Base-by-base conservation (phyloP, 495 filamentous ascomycete genomes). In the Trichoderma virens region DNA sequence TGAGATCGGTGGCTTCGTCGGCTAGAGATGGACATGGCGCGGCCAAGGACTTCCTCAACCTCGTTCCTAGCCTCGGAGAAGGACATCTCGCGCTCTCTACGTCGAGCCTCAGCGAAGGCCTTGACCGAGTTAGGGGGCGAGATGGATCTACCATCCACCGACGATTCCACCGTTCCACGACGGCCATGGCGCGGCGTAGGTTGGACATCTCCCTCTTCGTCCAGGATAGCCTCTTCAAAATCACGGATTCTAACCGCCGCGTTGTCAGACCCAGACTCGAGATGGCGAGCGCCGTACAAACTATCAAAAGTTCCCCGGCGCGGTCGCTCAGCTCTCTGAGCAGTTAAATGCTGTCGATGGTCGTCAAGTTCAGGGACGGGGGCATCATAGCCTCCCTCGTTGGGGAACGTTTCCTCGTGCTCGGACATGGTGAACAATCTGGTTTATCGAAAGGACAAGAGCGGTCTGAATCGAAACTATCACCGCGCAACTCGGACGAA, bases 91-190 rank as follows among this genome's bases (percentile, higher is more conserved):
- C 80, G 77, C 65, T 86, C 82, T 14, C 83, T 79, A 25, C 83
- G 82, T 38, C 85, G 79, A 43, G 85, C 84, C 67, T 94, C 91
- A 3, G 93, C 95, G 74, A 98, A 98, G 18, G 94, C 94, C 74
- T 97, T 93, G 28, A 98, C 94, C 3, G 94, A 98, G 73, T 97
- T 98, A 2, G 94, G 93, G 13, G 92, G 93, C 20, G 95, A 98
- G 0, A 83, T 80, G 2, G 90, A 90, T 30, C 90, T 82, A 7
- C 84, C 71, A 59, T 79, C 77, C 11, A 72, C 75, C 1, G 70
- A 72, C 1, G 77, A 76, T 41, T 73, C 74, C 28, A 79, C 75
- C 31, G 78, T 85, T 30, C 75, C 80, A 47, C 80, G 78, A 4
- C 82, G 77, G 62, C 73, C 75, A 38, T 74, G 75, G 9, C 73